Conservation (phyloP, 139 green algal genomes). For the Micromonas commoda region DNA sequence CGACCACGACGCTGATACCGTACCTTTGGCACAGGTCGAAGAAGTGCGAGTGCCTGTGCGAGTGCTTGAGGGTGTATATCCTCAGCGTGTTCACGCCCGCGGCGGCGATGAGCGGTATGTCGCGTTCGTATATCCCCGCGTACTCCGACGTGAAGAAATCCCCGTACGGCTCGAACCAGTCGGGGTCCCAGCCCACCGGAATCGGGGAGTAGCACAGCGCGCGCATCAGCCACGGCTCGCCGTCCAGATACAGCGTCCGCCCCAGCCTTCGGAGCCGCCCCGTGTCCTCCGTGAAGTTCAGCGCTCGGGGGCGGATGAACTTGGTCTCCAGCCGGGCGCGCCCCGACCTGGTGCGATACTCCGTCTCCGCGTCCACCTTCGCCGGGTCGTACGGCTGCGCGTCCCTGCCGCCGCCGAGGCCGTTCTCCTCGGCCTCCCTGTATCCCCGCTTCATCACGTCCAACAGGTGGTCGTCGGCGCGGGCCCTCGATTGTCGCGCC, state of each 20-base stretch:
- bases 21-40: constrained; percentile 6
- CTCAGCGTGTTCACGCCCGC: constrained; percentile 13
- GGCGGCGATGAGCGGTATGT: constrained; percentile 12
- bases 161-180: constrained; percentile 19
- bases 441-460: not conserved
- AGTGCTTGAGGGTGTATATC: constrained; percentile 19
- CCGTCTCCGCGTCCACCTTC: not conserved
- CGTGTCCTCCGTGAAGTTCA: constrained; percentile 5
- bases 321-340: not conserved
- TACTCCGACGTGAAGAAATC: constrained; percentile 20
- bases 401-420: not conserved
- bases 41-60: constrained; percentile 14
- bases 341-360: not conserved
- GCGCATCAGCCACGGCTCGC: constrained; percentile 19
- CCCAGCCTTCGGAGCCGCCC: constrained; percentile 8
- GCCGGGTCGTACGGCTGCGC: constrained; percentile 12
- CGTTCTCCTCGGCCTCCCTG: not conserved
- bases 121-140: constrained; percentile 14
- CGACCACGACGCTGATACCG: not conserved
- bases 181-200: constrained; percentile 4
- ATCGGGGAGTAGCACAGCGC: constrained; percentile 18
- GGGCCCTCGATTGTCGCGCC: not conserved
- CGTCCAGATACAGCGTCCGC: constrained; percentile 13
- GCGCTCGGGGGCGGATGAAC: not conserved
- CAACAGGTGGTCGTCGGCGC: not conserved